A percentile compares a stretch with the other conserved stretches of the same genome.
Conservation (phyloP, 805 yeast species). For the Teunomyces tritomae region DNA sequence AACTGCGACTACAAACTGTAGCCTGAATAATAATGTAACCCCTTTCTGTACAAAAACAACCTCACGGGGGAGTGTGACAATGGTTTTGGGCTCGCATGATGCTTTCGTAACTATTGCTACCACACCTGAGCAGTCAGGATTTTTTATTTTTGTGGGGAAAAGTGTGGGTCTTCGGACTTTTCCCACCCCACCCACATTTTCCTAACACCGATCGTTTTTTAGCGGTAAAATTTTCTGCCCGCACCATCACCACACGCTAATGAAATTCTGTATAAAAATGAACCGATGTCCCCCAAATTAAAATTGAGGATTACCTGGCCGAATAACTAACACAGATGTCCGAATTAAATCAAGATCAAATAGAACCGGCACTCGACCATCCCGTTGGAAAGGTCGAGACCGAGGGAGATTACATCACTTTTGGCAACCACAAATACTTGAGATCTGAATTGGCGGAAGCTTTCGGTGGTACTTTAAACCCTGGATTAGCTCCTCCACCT, state of each 20-base stretch:
- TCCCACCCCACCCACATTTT: background rate
- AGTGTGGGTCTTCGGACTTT: background rate
- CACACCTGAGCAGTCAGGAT: background rate
- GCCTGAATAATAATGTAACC: background rate
- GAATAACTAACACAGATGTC: background rate
- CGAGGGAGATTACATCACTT: conserved; percentile 62
- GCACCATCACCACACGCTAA: background rate
- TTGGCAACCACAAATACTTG: conserved; percentile 71
- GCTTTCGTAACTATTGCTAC: background rate
- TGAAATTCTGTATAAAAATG: background rate
- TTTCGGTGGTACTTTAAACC: conserved; percentile 81
- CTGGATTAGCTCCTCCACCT: conserved; percentile 52
- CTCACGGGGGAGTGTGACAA: background rate
- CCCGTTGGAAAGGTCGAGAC: conserved; percentile 29
- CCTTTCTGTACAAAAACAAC: background rate
- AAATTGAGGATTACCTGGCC: background rate
- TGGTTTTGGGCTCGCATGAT: background rate
- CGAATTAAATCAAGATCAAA: background rate
- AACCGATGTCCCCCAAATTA: background rate
- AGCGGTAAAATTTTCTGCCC: background rate
- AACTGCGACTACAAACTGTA: background rate
- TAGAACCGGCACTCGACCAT: background rate
- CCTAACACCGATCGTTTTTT: background rate
- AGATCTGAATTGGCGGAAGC: conserved; percentile 60
- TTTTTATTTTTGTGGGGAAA: conserved; percentile 1